Conservation (phyloP, 371 early-diverging fungal species). For the Phascolomyces articulosus region DNA sequence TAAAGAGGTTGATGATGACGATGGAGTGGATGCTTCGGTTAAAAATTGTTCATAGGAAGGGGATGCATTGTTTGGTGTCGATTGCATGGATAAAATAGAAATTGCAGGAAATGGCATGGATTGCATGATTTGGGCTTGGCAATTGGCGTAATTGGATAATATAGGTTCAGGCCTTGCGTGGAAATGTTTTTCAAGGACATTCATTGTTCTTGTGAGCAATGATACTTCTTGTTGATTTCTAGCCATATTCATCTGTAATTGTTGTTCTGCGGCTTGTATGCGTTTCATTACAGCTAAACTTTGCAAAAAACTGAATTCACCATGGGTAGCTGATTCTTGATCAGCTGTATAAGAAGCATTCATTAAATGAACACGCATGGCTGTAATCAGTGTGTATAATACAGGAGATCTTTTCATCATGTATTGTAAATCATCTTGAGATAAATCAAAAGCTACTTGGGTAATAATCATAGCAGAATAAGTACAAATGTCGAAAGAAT, state of each 20-base stretch:
- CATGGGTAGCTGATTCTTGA: constrained; percentile 22
- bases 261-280: neutral
- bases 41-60: neutral
- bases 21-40: neutral
- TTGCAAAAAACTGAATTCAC: constrained; percentile 22
- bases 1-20: neutral
- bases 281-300: constrained; percentile 7
- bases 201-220: neutral
- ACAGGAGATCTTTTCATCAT: constrained; percentile 42
- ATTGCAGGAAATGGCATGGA: neutral
- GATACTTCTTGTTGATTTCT: no score
- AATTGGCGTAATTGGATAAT: constrained; percentile 1
- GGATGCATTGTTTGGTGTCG: neutral
- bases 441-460: constrained; percentile 23
- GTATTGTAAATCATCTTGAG: constrained; percentile 27
- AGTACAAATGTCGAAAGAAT: constrained; percentile 42
- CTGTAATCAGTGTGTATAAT: constrained; percentile 40
- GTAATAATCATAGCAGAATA: constrained; percentile 44
- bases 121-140: neutral
- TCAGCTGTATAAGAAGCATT: constrained; percentile 31
- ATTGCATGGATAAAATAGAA: neutral
- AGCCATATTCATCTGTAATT: neutral
- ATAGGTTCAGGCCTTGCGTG: constrained; percentile 1
- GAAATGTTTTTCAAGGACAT: neutral
- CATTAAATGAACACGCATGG: constrained; percentile 45